phyloP scores from a whole-genome alignment of 805 yeast genomes.

The Lipomyces spencermartinsiae region DNA sequence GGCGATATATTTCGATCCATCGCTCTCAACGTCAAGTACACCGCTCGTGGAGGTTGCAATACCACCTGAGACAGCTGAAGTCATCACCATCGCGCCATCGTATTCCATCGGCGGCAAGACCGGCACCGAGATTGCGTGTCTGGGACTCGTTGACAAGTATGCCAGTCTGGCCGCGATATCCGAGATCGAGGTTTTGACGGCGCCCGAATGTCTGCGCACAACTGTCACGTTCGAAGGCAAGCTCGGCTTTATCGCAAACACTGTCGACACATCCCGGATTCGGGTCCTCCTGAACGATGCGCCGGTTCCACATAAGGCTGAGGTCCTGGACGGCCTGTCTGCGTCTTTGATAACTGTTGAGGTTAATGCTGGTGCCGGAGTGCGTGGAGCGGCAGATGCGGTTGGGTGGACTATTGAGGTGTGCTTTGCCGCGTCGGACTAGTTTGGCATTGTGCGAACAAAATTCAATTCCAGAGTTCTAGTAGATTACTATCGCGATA shows the following conservation, averaged over 20 bases:
- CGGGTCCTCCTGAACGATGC: not conserved
- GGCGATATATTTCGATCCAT: constrained; percentile 12
- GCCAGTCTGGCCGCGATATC: constrained; percentile 15
- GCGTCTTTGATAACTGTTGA: not conserved
- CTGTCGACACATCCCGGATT: not conserved
- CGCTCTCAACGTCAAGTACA: not conserved
- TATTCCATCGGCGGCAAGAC: not conserved
- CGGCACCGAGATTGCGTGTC: constrained; percentile 11
- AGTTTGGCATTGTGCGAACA: not conserved
- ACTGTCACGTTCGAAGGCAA: not conserved
- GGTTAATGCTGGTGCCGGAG: not conserved
- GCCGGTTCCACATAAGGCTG: not conserved
- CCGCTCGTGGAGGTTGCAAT: constrained; percentile 6
- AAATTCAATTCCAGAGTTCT: too few relatives aligned
- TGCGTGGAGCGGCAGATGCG: not conserved
- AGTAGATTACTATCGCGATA: not conserved
- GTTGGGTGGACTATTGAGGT: not conserved
- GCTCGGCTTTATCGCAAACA: not conserved
- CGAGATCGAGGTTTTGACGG: not conserved
- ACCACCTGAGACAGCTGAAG: constrained; percentile 11
- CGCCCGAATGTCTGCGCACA: not conserved
- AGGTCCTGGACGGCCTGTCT: not conserved
- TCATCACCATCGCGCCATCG: constrained; percentile 10
- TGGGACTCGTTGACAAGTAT: constrained; percentile 8
- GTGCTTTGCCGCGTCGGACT: not conserved